Evolutionary conservation across 2,329 filamentous ascomycete genomes (phyloP), one percentile per base, ranked within the genome.

Genomic region (Diplodia seriata): DNA sequence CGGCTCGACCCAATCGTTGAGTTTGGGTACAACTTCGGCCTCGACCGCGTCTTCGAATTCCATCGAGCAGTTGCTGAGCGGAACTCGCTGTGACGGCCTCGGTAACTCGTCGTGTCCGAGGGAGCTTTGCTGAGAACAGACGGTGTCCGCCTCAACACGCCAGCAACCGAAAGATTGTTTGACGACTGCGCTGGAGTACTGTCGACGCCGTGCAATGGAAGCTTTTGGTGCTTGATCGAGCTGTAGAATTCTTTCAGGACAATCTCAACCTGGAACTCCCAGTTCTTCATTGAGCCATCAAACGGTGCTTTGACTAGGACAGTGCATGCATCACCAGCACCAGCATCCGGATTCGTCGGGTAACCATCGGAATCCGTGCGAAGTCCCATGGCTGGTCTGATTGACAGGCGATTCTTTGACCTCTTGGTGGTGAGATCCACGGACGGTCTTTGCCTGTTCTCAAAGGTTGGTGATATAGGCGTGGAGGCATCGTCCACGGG

Each of bases 121-220:
- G 93, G 93, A 36, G 93, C 89, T 80, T 97, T 97, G 84, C 94
- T 97, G 69, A 98, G 85, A 6, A 95, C 92, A 75, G 94, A 97
- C 0, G 94, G 94, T 51, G 89, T 93, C 55, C 95, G 90, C 76
- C 93, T 93, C 54, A 98, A 84, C 81, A 92, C 89, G 68, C 86
- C 85, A 36, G 80, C 80, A 14, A 94, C 90, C 2, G 93, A 90
- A 33, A 97, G 84, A 61, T 86, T 88, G 18, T 80, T 81, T 7
- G 66, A 67, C 4, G 66, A 68, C 4, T 82, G 77, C 57, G 77
- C 73, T 63, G 86, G 85, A 2, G 85, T 83, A 72, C 75, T 74
- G 84, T 56, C 68, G 12, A 89, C 89, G 11, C 93, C 93, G 75
- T 95, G 93, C 3, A 98, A 83, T 5, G 95, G 95, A 55, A 99